Evolutionary conservation across 2,329 filamentous ascomycete species (phyloP), one percentile per base, ranked within the genome.

Genomic region (Cytospora piceae): DNA sequence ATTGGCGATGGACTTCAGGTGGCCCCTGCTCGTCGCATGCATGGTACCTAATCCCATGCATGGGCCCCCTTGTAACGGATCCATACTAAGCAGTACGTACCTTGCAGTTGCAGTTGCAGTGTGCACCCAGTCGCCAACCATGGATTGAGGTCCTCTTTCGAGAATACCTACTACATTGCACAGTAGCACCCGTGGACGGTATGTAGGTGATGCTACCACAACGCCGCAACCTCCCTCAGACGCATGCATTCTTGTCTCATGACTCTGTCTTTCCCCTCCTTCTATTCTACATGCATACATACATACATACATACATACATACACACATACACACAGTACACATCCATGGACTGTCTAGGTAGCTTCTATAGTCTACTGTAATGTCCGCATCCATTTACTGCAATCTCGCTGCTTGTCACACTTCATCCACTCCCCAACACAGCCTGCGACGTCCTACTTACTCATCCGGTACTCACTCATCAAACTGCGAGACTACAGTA

Each of bases 41-140:
- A 49, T 22, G 46, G 22, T 49, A n/a, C n/a, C n/a, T n/a, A 34
- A 39, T 27, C 20, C 46, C 46, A 14, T n/a, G n/a, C 46, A 49
- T 49, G 46, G 42, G 42, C 3, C 24, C 46, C 46, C 46, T 39
- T 42, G 55, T 34, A 29, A 29, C 27, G 27, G 27, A 12, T 34
- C 7, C 32, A 11, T 34, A 34, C 32, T 34, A 8, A 34, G 8
- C 8, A 34, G 32, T 34, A 12, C 11, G 32, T 39, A 34, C 55
- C 55, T 58, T 58, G 55, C 55, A 58, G 55, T 24, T 34, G 54
- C 29, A 14, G 54, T 37, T 3, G 27, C 3, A 29, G 27, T 29
- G 27, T 5, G 20, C 22, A 6, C n/a, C 5, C 20, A n/a, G 42
- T 46, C 42, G 46, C n/a, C 46, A 42, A 20, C 39, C 39, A n/a